phyloP scores from a whole-genome alignment of 257 asterid genomes.

The Haberlea rhodopensis region DNA sequence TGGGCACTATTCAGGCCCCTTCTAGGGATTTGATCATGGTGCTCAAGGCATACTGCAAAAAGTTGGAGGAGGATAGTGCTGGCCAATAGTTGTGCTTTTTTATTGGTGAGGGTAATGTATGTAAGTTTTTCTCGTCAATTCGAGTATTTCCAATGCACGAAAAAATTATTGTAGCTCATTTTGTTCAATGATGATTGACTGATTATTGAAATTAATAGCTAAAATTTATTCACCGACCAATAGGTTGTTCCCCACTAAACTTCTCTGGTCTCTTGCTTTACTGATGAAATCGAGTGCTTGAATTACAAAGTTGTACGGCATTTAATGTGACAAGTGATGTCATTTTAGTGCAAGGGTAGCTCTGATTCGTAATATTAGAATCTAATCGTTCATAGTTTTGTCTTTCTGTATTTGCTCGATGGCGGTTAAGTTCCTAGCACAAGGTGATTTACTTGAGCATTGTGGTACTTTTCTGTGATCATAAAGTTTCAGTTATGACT shows the following conservation, averaged over 20 bases:
- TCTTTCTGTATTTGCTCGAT: not conserved
- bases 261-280: not conserved
- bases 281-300: constrained; percentile 6
- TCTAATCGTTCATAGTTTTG: not conserved
- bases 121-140: constrained; percentile 26
- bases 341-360: not conserved
- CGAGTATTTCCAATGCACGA: constrained; percentile 1
- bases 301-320: not conserved
- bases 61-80: constrained; percentile 57
- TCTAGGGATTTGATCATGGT: constrained; percentile 78
- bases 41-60: constrained; percentile 75
- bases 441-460: not conserved
- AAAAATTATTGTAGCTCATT: constrained; percentile 26
- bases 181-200: constrained; percentile 28
- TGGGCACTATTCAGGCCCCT: constrained; percentile 86
- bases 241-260: not conserved
- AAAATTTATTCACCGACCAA: not conserved
- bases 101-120: constrained; percentile 7
- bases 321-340: not conserved
- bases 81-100: constrained; percentile 34
- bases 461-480: not conserved
- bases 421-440: not conserved
- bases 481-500: not conserved
- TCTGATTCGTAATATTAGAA: not conserved
- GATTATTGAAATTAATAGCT: not conserved